phyloP scores from a whole-genome alignment of 2,329 filamentous ascomycete species.

The Nemania sp. region DNA sequence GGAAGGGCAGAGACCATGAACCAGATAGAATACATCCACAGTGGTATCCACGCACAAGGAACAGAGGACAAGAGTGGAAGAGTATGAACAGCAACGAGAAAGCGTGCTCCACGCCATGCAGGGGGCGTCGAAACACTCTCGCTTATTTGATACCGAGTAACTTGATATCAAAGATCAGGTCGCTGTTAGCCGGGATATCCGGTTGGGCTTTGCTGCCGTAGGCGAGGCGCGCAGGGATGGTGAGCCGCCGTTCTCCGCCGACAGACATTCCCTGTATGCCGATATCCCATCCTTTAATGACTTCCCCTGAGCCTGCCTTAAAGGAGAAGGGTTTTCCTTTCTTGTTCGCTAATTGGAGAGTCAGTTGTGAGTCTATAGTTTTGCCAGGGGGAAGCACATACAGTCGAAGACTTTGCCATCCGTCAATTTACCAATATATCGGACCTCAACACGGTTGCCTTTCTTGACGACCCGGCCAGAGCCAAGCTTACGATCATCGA shows the following conservation, averaged over 20 bases:
- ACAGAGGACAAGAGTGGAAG: slow-evolving; percentile 5
- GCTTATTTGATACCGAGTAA: slow-evolving; percentile 78
- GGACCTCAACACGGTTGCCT: slow-evolving; percentile 87
- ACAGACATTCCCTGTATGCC: slow-evolving; percentile 90
- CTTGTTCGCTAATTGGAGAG: slow-evolving; percentile 75
- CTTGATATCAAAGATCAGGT: slow-evolving; percentile 90
- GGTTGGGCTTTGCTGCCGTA: slow-evolving; percentile 85
- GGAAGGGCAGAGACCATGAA: slow-evolving; percentile 24
- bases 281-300: slow-evolving; percentile 99
- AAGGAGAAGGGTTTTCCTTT: slow-evolving; percentile 97
- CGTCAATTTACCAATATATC: slow-evolving; percentile 96
- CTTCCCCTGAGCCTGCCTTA: slow-evolving; percentile 91
- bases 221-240: slow-evolving; percentile 81
- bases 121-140: slow-evolving; percentile 3
- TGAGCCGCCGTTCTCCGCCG: slow-evolving; percentile 90
- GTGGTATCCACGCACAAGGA: slow-evolving; percentile 33
- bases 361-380: slow-evolving; percentile 5
- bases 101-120: slow-evolving; percentile 10
- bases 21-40: slow-evolving; percentile 35
- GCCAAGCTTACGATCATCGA: slow-evolving; percentile 95
- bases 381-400: slow-evolving; percentile 50
- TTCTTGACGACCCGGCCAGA: slow-evolving; percentile 84
- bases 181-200: slow-evolving; percentile 89
- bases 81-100: slow-evolving; percentile 7
- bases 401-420: slow-evolving; percentile 95